Conservation (phyloP, 2,329 filamentous ascomycete species). For the Fusarium pilosicola region DNA sequence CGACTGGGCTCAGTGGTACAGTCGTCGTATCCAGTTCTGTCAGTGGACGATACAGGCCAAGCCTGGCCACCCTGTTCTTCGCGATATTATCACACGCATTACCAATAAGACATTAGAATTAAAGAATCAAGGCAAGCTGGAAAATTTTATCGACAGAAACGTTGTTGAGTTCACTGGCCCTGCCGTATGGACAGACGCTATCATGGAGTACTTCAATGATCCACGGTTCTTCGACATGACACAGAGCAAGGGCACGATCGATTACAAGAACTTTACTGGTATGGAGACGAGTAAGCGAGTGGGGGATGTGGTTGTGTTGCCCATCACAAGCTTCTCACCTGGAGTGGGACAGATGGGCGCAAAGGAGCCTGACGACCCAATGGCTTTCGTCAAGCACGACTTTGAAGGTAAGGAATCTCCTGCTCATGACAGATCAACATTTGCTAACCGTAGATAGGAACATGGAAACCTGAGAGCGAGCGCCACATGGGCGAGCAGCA, state of each 20-base stretch:
- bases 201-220: conserved; percentile 96
- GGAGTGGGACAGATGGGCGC: conserved; percentile 94
- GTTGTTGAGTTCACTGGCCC: conserved; percentile 96
- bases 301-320: conserved; percentile 91
- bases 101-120: conserved; percentile 81
- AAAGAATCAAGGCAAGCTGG: conserved; percentile 74
- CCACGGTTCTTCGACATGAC: conserved; percentile 85
- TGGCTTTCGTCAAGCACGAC: conserved; percentile 97
- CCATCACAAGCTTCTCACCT: conserved; percentile 97
- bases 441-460: conserved; percentile 59
- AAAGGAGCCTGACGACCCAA: conserved; percentile 86
- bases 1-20: conserved; percentile 97
- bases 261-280: conserved; percentile 88
- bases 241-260: conserved; percentile 76
- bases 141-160: conserved; percentile 69
- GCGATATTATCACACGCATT: conserved; percentile 87
- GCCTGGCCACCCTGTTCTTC: conserved; percentile 89
- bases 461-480: conserved; percentile 79
- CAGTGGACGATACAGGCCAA: conserved; percentile 99
- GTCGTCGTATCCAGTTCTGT: conserved; percentile 95
- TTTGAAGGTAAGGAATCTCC: conserved; percentile 78
- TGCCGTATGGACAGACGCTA: conserved; percentile 89
- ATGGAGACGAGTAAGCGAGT: conserved; percentile 86
- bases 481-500: conserved; percentile 71
- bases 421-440: neutral